phyloP scores from a whole-genome alignment of 495 filamentous ascomycete genomes.

The Diplogelasinospora grovesii region DNA sequence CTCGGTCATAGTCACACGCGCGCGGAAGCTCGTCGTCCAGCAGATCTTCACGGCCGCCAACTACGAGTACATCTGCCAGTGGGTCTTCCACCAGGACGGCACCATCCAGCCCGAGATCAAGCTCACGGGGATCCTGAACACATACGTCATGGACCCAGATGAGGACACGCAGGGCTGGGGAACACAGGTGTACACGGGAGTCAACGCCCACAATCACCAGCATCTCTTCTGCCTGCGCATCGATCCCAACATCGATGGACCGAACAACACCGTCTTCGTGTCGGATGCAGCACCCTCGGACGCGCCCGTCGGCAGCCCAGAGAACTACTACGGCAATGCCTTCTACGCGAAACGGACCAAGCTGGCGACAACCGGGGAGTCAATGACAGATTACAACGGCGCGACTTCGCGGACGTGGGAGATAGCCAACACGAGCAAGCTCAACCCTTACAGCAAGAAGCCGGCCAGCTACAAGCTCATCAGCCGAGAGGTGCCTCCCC shows the following conservation, averaged over 20 bases:
- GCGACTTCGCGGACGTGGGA: slow-evolving; percentile 81
- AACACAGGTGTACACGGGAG: slow-evolving; percentile 69
- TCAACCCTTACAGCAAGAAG: slow-evolving; percentile 81
- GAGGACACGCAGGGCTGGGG: slow-evolving; percentile 89
- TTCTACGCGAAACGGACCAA: slow-evolving; percentile 88
- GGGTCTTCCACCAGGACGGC: slow-evolving; percentile 91
- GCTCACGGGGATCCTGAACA: slow-evolving; percentile 92
- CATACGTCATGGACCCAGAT: slow-evolving; percentile 74
- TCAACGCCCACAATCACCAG: slow-evolving; percentile 77
- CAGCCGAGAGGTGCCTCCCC: slow-evolving; percentile 68
- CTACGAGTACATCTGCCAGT: slow-evolving; percentile 92
- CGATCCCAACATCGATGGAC: slow-evolving; percentile 85
- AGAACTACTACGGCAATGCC: slow-evolving; percentile 91
- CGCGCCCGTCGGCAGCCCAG: slow-evolving; percentile 66
- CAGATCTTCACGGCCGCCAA: slow-evolving; percentile 96
- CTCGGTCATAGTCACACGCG: slow-evolving; percentile 78
- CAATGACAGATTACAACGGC: slow-evolving; percentile 76
- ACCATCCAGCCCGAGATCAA: slow-evolving; percentile 94
- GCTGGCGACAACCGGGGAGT: slow-evolving; percentile 63
- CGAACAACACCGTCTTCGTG: slow-evolving; percentile 79
- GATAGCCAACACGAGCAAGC: slow-evolving; percentile 75
- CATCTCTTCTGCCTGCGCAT: slow-evolving; percentile 91
- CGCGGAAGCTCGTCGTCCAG: slow-evolving; percentile 79
- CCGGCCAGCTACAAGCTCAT: slow-evolving; percentile 89
- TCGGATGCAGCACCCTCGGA: slow-evolving; percentile 61